Evolutionary conservation across 2,329 filamentous ascomycete genomes (phyloP), one percentile per base, ranked within the genome.

Genomic region (Talaromyces sp.): DNA sequence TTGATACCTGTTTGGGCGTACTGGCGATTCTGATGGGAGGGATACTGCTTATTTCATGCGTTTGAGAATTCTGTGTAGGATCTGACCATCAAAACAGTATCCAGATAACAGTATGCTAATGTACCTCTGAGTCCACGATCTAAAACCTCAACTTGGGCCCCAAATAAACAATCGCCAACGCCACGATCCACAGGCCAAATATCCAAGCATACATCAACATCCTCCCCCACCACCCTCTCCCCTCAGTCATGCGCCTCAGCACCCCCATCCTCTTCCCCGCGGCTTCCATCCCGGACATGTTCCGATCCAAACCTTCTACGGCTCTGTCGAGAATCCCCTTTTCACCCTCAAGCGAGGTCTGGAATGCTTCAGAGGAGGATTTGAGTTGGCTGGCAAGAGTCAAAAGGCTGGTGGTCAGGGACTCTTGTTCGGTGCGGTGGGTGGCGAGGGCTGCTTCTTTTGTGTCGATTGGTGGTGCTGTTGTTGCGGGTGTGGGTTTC

Each of bases 101-200:
- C n/a, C n/a, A n/a, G n/a, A n/a, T n/a, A n/a, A n/a, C n/a, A n/a
- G n/a, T n/a, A n/a, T n/a, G n/a, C n/a, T n/a, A n/a, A n/a, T n/a
- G n/a, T n/a, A n/a, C n/a, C n/a, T n/a, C n/a, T n/a, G n/a, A n/a
- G n/a, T n/a, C n/a, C n/a, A n/a, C n/a, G n/a, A 11, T 58, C 80
- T 71, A 96, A 71, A 96, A 95, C 70, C 93, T 84, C 73, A 97
- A 77, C 80, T 97, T 98, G 0, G 93, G 93, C 72, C 92, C 80
- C 58, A 93, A 83, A 79, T 93, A 93, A 12, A 97, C 93, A 67
- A 97, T 76, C 73, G 96, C 69, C 39, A 96, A 79, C 18, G 92
- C 84, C 28, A 86, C 77, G n/a, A 96, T 69, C 88, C 92, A 93
- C 66, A 97, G 75, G 33, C 86, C 91, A 69, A 88, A 90, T 56